Base-by-base conservation (phyloP, 495 filamentous ascomycete species). In the Tuber melanosporum region DNA sequence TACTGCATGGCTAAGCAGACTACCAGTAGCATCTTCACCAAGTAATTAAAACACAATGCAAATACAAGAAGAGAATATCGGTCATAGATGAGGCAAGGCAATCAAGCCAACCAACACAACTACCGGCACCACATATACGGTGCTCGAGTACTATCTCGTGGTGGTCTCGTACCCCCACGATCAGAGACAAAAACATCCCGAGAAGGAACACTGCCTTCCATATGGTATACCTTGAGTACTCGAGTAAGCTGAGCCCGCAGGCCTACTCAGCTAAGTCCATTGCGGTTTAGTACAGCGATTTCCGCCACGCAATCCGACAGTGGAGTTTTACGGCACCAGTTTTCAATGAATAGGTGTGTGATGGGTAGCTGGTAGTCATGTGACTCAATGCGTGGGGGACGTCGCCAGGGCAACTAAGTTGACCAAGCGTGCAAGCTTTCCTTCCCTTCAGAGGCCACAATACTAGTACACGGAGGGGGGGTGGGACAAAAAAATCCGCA, bases 381-480 rank as follows among this genome's bases (percentile, higher is more conserved):
- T 26, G 26, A 17, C 57, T 66, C 32, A 36, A 19, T 36, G 4
- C 14, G 26, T 17, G 32, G 57, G 26, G 57, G n/a, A 15, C 26
- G 19, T 49, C 47, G 7, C 47, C 9, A 9, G n/a, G 22, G 52
- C 7, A 62, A 8, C 52, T 62, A 62, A 62, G 2, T 3, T 12
- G 49, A 26, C n/a, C 52, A 62, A 62, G 10, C n/a, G 22, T 62
- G 9, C 2, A 62, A 6, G 57, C 9, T 66, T 14, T 66, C 57
- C 1, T 36, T 26, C 57, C 15, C n/a, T 15, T 26, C 71, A 36
- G 15, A n/a, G 45, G 45, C 26, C 36, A 19, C 32, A 75, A 77
- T 44, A 82, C 78, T 1, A 32, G 1, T 32, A 32, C 32, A 32
- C 32, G 32, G 32, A 32, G 32, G 36, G 80, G 78, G 17, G 74